A percentile compares a stretch with the other conserved stretches of the same genome.
Conservation (phyloP, 495 filamentous ascomycete species). For the Bathelium albidoporum region DNA sequence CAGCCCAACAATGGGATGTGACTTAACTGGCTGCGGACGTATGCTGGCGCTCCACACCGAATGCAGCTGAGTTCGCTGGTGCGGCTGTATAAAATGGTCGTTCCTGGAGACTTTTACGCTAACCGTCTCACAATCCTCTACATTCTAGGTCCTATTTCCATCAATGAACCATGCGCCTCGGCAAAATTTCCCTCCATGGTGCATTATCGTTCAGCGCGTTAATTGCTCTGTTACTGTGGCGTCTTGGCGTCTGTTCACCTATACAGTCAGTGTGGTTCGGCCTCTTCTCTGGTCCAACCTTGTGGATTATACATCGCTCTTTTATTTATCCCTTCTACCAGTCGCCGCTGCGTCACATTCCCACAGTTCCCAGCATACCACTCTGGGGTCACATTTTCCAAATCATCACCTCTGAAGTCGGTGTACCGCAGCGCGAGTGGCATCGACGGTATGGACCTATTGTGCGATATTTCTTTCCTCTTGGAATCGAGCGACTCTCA, state of each 20-base stretch:
- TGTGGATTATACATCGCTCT: constrained; percentile 24
- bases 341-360: constrained; percentile 36
- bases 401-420: constrained; percentile 32
- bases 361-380: constrained; percentile 35
- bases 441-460: constrained; percentile 35
- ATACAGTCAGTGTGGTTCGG: not conserved
- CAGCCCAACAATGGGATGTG: not conserved
- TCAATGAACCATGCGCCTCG: not conserved
- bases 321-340: constrained; percentile 36
- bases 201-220: not conserved
- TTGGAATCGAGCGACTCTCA: constrained; percentile 36
- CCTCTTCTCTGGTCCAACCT: not conserved
- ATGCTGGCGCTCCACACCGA: not conserved
- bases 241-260: not conserved
- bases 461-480: constrained; percentile 38
- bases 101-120: not conserved
- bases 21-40: not conserved
- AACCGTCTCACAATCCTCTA: not conserved
- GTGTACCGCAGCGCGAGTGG: constrained; percentile 35
- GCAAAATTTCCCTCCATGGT: not conserved
- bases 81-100: not conserved
- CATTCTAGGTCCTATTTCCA: not conserved
- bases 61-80: not conserved
- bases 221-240: not conserved
- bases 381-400: constrained; percentile 36